phyloP scores from a whole-genome alignment of 768 basidiomycete species.

The Kwoniella mangroviensis region DNA sequence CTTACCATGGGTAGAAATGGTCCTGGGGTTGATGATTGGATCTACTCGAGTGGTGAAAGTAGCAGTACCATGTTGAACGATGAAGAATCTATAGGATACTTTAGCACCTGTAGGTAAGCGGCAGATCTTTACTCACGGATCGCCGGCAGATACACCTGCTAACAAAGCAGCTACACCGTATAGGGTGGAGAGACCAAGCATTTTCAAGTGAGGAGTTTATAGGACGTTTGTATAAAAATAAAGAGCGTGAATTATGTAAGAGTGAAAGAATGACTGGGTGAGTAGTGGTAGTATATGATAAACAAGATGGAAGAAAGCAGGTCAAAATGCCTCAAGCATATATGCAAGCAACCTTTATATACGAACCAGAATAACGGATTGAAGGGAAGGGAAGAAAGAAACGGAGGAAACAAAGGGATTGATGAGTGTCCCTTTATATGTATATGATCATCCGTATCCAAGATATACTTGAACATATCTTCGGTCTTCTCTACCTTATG shows the following conservation, averaged over 20 bases:
- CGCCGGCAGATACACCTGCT: slow-evolving; percentile 8
- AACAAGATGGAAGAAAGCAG: not conserved
- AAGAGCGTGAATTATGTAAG: not conserved
- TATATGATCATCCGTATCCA: not conserved
- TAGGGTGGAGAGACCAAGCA: not conserved
- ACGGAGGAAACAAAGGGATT: not conserved
- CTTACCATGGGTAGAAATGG: slow-evolving; percentile 17
- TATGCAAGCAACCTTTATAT: not conserved
- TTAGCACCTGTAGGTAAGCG: not conserved
- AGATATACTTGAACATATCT: not conserved
- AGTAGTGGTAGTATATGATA: not conserved
- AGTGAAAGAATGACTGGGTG: not conserved
- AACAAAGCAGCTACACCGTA: slow-evolving; percentile 9
- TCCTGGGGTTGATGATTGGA: slow-evolving; percentile 19
- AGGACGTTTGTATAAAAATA: slow-evolving; percentile 1
- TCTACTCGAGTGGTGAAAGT: slow-evolving; percentile 22
- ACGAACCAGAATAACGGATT: not conserved
- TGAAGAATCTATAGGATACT: slow-evolving; percentile 10
- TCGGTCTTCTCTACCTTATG: not conserved
- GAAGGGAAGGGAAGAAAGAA: not conserved
- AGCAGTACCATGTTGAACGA: slow-evolving; percentile 18
- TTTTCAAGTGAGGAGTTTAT: not conserved
- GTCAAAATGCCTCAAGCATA: slow-evolving; percentile 13
- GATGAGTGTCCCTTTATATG: not conserved
- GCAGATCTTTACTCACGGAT: slow-evolving; percentile 12